A percentile compares a stretch with the other conserved stretches of the same genome.
phyloP scores from a whole-genome alignment of 768 basidiomycete species.

The Clitopilus hobsonii region DNA sequence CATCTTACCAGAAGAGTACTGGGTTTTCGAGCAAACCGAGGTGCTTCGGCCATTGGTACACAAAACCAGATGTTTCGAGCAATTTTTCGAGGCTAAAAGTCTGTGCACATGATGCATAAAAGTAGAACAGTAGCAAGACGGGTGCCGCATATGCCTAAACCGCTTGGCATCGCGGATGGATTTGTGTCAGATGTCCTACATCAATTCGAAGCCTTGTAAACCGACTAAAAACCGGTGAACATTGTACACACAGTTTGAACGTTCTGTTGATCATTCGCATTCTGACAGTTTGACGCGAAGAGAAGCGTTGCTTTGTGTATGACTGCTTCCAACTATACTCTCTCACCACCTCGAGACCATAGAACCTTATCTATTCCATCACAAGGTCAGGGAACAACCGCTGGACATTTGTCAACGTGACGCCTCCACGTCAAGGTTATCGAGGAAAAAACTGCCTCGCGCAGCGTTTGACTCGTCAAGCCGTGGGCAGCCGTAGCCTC shows the following conservation, averaged over 20 bases:
- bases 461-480: not conserved
- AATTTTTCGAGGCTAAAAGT: too few species aligned
- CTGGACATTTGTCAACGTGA: not conserved
- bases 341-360: not conserved
- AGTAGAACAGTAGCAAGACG: too few species aligned
- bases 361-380: not conserved
- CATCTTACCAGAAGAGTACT: too few species aligned
- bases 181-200: too few species aligned
- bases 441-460: not conserved
- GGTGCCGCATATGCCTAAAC: too few species aligned
- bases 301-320: slow-evolving; percentile 3
- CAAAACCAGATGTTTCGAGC: too few species aligned
- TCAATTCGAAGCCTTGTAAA: not conserved
- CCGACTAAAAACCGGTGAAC: not conserved
- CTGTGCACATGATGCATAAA: too few species aligned
- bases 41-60: too few species aligned
- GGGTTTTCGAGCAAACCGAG: too few species aligned
- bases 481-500: not conserved
- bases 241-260: not conserved
- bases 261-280: not conserved
- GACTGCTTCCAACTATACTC: not conserved
- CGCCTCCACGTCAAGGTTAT: not conserved
- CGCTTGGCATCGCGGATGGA: too few species aligned
- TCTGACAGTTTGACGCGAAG: not conserved
- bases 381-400: not conserved